Evolutionary conservation across 2,329 filamentous ascomycete genomes (phyloP).

Genomic region (Tolypocladium pustulatum): DNA sequence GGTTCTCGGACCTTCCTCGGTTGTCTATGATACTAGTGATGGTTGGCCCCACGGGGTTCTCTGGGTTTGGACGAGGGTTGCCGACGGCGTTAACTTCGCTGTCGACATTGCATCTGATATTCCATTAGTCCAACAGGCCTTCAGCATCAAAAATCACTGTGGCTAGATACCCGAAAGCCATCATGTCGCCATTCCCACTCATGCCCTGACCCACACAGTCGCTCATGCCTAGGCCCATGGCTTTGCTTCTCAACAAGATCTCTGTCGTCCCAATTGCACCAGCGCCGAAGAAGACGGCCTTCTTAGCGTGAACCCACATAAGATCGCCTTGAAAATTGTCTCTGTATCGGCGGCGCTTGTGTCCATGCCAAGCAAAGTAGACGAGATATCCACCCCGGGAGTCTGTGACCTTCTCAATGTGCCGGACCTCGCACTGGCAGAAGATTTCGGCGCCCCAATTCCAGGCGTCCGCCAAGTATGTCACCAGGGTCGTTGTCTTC

Average conservation of each 20-base stretch:
- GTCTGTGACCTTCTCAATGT: slow-evolving; percentile 42
- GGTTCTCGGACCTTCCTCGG: slow-evolving; percentile 35
- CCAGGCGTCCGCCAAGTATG: slow-evolving; percentile 60
- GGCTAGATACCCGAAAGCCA: slow-evolving; percentile 44
- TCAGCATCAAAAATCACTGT: background rate
- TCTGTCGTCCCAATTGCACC: slow-evolving; percentile 56
- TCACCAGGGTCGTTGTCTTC: slow-evolving; percentile 55
- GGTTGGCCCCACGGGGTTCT: slow-evolving; percentile 48
- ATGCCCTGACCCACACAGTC: slow-evolving; percentile 46
- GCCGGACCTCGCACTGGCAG: slow-evolving; percentile 56
- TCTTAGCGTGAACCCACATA: slow-evolving; percentile 57
- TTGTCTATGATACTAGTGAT: slow-evolving; percentile 55
- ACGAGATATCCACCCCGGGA: slow-evolving; percentile 46
- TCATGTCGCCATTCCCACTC: slow-evolving; percentile 57
- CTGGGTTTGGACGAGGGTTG: slow-evolving; percentile 32
- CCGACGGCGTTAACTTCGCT: slow-evolving; percentile 46
- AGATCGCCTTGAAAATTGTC: slow-evolving; percentile 43
- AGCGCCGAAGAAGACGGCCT: slow-evolving; percentile 56
- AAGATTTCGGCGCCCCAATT: slow-evolving; percentile 65
- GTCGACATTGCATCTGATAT: slow-evolving; percentile 45
- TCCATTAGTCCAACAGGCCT: background rate
- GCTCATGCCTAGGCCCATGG: slow-evolving; percentile 48
- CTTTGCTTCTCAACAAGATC: slow-evolving; percentile 50
- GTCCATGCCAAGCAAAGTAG: slow-evolving; percentile 54
- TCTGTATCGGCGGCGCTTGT: slow-evolving; percentile 43